Conservation (phyloP, 495 filamentous ascomycete genomes). For the Emericellopsis terricola region DNA sequence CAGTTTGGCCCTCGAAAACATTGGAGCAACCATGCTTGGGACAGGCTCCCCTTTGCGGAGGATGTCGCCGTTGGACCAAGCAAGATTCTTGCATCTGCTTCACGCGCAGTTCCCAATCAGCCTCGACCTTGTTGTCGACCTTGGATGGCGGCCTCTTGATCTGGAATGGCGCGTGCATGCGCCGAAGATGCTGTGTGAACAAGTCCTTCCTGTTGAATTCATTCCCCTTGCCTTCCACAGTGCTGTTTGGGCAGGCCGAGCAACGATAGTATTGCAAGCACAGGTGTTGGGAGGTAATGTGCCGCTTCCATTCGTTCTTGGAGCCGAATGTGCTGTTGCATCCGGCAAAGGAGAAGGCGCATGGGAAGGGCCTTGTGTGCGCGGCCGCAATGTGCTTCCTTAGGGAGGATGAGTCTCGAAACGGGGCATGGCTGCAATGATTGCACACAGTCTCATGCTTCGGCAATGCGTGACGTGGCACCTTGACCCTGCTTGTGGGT, state of each 20-base stretch:
- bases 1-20: slow-evolving; percentile 48
- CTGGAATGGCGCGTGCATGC: slow-evolving; percentile 58
- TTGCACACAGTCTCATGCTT: slow-evolving; percentile 37
- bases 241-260: slow-evolving; percentile 48
- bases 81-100: slow-evolving; percentile 50
- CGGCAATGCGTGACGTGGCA: slow-evolving; percentile 5
- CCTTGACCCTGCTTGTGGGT: neutral
- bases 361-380: slow-evolving; percentile 58
- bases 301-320: slow-evolving; percentile 91
- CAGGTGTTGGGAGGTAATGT: slow-evolving; percentile 78
- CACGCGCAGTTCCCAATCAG: slow-evolving; percentile 36
- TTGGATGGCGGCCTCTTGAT: slow-evolving; percentile 30
- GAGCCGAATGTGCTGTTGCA: slow-evolving; percentile 72
- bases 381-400: slow-evolving; percentile 42
- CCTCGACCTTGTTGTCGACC: slow-evolving; percentile 30
- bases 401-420: slow-evolving; percentile 37
- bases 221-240: slow-evolving; percentile 36
- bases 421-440: slow-evolving; percentile 36
- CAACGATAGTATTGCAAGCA: slow-evolving; percentile 74
- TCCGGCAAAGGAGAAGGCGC: slow-evolving; percentile 70
- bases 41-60: slow-evolving; percentile 52
- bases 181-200: slow-evolving; percentile 84
- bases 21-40: slow-evolving; percentile 47
- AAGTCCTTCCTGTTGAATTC: slow-evolving; percentile 84
- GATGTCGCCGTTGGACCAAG: slow-evolving; percentile 42